Evolutionary conservation across 1,139 yeast species (phyloP).

Genomic region (Pneumocystis oryctolagi): DNA sequence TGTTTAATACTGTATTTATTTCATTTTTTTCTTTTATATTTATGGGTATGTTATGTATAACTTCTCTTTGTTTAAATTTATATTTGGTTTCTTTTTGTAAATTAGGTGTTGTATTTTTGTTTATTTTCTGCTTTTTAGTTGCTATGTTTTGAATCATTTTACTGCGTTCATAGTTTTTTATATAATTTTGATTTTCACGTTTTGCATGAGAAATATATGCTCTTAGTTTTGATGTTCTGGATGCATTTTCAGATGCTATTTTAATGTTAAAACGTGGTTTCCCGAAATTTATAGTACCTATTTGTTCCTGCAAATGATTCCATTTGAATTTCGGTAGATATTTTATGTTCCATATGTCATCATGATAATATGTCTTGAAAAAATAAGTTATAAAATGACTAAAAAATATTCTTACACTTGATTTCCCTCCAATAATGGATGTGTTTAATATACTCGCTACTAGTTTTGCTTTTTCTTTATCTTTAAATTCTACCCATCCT

Average conservation of each 20-base stretch:
- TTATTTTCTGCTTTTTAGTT: constrained; percentile 25
- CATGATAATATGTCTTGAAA: constrained; percentile 48
- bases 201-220: constrained; percentile 82
- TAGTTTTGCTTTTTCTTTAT: constrained; percentile 73
- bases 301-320: constrained; percentile 82
- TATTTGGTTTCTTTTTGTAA: neutral
- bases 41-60: neutral
- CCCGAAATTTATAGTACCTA: neutral
- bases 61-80: neutral
- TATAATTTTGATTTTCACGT: constrained; percentile 67
- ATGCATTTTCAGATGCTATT: constrained; percentile 77
- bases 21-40: neutral
- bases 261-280: neutral
- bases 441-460: constrained; percentile 82
- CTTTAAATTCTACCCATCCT: constrained; percentile 91
- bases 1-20: neutral
- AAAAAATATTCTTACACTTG: constrained; percentile 65
- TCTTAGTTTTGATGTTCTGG: constrained; percentile 72
- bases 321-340: constrained; percentile 87
- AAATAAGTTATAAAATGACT: neutral
- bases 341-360: constrained; percentile 80
- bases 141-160: constrained; percentile 60
- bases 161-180: constrained; percentile 71
- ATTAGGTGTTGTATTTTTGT: neutral
- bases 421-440: constrained; percentile 49